Base-by-base conservation (phyloP, 2,329 filamentous ascomycete species). In the Orbilia brochopaga region DNA sequence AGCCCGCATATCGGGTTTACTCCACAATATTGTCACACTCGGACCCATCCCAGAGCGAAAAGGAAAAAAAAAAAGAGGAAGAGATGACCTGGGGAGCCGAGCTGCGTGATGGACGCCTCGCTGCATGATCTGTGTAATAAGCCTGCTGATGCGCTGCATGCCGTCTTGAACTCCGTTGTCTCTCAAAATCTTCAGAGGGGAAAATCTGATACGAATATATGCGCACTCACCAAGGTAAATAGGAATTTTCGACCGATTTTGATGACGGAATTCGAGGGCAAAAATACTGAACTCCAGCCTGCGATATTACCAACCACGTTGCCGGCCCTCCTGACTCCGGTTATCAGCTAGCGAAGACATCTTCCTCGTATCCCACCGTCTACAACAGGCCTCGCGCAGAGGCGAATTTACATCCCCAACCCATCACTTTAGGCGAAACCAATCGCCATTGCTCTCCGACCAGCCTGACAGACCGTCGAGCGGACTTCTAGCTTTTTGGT, bases 1-100 rank as follows among this genome's bases (percentile, higher is more conserved):
- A 60, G 58, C 32, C n/a, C 37, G 40, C 21, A 54, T 50, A 62
- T 62, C 35, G 44, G 51, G 32, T 60, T 42, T 70, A 54, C 67
- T 72, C 60, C 67, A 72, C 67, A 65, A 60, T 60, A 72, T 72
- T 60, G 65, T 72, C 58, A 63, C 46, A 19, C 27, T 59, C 37
- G 37, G 48, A 23, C 55, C 63, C 55, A 56, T 56, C 54, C 46
- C 35, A 24, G 37, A 64, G 66, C 32, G 37, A 40, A 40, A 42
- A 65, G 58, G 59, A 58, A 48, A 42, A n/a, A 72, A 40, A 58
- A 48, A 65, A 58, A 8, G 40, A 44, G 40, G n/a, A 17, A 19
- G 7, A 48, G 44, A 48, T 48, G n/a, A 48, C 60, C 60, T 57
- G 60, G 65, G 64, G 65, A 70, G 59, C 62, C 65, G 65, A 70